A percentile compares a stretch with the other conserved stretches of the same genome.
Evolutionary conservation across 495 filamentous ascomycete species (phyloP).

Genomic region (Xanthoparmelia taractica): DNA sequence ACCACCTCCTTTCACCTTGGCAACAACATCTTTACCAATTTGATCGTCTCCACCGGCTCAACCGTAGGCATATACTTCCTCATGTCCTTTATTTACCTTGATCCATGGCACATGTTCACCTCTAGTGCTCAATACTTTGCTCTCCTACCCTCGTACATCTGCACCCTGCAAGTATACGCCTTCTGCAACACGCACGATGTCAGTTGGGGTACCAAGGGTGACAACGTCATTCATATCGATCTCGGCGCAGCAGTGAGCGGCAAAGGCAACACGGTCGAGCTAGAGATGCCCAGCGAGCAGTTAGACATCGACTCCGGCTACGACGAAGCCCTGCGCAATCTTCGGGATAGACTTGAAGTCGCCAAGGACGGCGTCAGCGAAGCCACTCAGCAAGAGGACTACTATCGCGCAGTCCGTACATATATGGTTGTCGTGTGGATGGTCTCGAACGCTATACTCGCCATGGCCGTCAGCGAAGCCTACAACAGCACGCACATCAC

Average conservation of each 20-base stretch:
- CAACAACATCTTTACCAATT: constrained; percentile 86
- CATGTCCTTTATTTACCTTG: constrained; percentile 91
- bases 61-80: constrained; percentile 94
- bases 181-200: constrained; percentile 99
- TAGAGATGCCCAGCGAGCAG: constrained; percentile 97
- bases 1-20: constrained; percentile 51
- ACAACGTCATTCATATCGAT: constrained; percentile 88
- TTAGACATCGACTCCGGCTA: constrained; percentile 97
- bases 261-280: constrained; percentile 66
- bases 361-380: constrained; percentile 53
- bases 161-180: constrained; percentile 94
- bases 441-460: constrained; percentile 80
- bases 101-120: constrained; percentile 99
- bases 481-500: constrained; percentile 63
- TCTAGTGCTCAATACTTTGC: constrained; percentile 88
- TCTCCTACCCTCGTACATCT: constrained; percentile 87
- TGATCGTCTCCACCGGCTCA: constrained; percentile 80
- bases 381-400: constrained; percentile 87
- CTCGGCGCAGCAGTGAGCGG: constrained; percentile 72
- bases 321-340: constrained; percentile 92
- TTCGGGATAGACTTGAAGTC: constrained; percentile 86
- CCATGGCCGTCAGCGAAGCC: constrained; percentile 87
- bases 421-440: constrained; percentile 99
- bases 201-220: constrained; percentile 97
- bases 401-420: constrained; percentile 93